These are phyloP conservation scores for Trametes cingulata DNA, from an alignment of 768 basidiomycete species.

Conservation along the genomic window DNA sequence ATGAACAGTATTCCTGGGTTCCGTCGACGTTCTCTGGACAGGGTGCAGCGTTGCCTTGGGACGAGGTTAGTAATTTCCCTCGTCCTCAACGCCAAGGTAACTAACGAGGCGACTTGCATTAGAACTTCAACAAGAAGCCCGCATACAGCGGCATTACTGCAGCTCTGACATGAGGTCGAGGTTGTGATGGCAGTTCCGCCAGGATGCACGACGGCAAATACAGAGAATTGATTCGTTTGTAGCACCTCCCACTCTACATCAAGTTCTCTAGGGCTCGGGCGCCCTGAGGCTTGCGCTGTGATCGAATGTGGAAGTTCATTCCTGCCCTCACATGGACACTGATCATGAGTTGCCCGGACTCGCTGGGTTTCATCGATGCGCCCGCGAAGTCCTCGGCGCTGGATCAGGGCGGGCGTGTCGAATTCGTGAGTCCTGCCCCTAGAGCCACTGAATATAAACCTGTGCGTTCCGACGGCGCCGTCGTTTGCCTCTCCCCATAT, in stretches of 20 bases:
- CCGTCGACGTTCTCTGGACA: constrained; percentile 35
- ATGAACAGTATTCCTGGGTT: constrained; percentile 36
- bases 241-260: too few species aligned
- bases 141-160: constrained; percentile 33
- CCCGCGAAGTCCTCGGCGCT: not conserved
- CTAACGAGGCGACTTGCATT: not conserved
- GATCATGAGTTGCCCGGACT: not conserved
- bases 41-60: constrained; percentile 34
- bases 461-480: not conserved
- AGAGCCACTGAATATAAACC: not conserved
- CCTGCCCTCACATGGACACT: too few species aligned
- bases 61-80: constrained; percentile 24
- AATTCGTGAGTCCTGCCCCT: not conserved
- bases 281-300: too few species aligned
- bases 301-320: too few species aligned
- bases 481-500: not conserved
- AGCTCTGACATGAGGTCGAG: constrained; percentile 13
- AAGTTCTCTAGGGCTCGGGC: too few species aligned
- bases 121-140: constrained; percentile 29
- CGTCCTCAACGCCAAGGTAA: not conserved
- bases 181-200: not conserved
- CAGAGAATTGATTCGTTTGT: too few species aligned
- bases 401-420: too few species aligned
- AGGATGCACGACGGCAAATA: not conserved
- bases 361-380: not conserved